Base-by-base conservation (phyloP, 2,329 filamentous ascomycete genomes). In the Ceratocystis huliohia region DNA sequence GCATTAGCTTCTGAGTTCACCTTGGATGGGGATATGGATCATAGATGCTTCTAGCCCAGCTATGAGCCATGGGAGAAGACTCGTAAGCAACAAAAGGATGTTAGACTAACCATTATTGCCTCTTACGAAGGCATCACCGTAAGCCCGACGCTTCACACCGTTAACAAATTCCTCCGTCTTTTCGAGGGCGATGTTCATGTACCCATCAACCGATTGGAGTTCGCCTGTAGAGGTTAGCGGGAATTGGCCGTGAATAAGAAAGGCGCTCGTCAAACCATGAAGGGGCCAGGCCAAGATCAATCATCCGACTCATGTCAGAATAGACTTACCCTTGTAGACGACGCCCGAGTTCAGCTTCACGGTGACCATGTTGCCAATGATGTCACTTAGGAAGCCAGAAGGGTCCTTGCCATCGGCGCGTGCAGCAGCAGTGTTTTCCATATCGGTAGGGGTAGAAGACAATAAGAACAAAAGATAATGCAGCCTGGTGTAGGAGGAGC, bases 331-430 rank as follows among this genome's bases (percentile, higher is more conserved):
- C 83, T 94, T 96, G 82, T 96, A 99, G 69, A 97, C 87, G 68
- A 96, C 91, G 65, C 94, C 94, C n/a, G 92, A 96, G 79, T 99
- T 99, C 71, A 99, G 83, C 79, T 97, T 97, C 71, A 99, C 93
- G 1, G 91, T 95, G 70, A 99, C 94, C 46, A 91, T 86, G 70
- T 91, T 90, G 69, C 93, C 92, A 73, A 96, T 96, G 74, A 99
- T 96, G 74, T 96, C 91, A 76, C 88, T 86, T 68, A 99, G 81
- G 76, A 99, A 99, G 71, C 88, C 87, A 13, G 92, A 96, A 3
- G 94, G 94, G 76, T 99, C 94, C 76, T 91, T 93, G 69, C 90
- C 88, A 76, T 94, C 90, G 68, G 78, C 76, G 73, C 85, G 83
- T 37, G 77, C 77, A 68, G 78, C 77, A 69, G 81, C 15, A 69